Conservation (phyloP, 2,329 filamentous ascomycete species). For the Verticillium klebahnii region DNA sequence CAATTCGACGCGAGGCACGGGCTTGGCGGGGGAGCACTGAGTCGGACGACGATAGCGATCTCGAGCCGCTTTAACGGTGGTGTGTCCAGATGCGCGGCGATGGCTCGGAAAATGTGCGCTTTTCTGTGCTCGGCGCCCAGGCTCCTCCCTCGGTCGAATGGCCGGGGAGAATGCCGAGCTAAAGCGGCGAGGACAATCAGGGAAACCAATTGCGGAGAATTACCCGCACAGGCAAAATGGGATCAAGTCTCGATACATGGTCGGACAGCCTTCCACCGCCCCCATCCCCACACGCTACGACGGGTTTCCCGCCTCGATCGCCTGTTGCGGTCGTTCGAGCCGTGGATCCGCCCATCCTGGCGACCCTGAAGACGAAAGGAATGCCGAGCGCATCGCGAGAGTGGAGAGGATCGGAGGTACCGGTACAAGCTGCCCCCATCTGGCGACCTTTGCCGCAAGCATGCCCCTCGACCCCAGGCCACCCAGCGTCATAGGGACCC, state of each 20-base stretch:
- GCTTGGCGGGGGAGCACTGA: neutral
- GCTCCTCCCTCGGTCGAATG: neutral
- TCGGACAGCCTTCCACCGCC: slow-evolving; percentile 1
- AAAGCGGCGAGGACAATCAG: neutral
- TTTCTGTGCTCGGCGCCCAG: neutral
- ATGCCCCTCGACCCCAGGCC: slow-evolving; percentile 1
- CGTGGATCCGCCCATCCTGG: slow-evolving; percentile 8
- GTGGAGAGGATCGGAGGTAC: neutral
- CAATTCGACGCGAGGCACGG: neutral
- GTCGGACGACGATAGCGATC: neutral
- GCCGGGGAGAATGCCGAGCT: neutral
- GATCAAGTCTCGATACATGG: slow-evolving; percentile 2
- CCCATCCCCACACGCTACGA: neutral
- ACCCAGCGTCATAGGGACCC: slow-evolving; percentile 1
- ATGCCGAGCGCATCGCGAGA: neutral
- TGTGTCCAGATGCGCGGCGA: neutral
- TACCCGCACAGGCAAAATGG: slow-evolving; percentile 3
- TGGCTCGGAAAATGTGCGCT: neutral
- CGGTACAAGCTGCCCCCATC: neutral
- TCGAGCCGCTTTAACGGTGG: neutral
- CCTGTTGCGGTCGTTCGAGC: slow-evolving; percentile 12
- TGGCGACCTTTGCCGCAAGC: neutral
- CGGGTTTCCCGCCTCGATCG: neutral
- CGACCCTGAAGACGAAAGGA: slow-evolving; percentile 6
- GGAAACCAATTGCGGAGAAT: slow-evolving; percentile 1